Percentiles rank a stretch among this genome's conserved stretches.
phyloP scores from a whole-genome alignment of 768 basidiomycete species.

The Fistulinella prunicolor region DNA sequence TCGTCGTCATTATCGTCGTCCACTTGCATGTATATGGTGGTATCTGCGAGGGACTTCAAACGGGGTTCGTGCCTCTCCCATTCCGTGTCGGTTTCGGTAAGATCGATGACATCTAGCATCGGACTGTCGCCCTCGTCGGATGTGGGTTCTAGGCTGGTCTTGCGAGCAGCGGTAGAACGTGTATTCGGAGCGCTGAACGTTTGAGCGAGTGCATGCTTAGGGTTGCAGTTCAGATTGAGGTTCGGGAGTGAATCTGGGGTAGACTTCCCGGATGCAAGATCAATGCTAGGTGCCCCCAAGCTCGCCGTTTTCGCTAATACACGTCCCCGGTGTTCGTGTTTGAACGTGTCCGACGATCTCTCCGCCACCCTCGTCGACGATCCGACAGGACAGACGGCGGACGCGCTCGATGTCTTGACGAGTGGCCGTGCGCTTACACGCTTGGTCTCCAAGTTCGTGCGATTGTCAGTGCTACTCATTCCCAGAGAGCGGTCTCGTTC shows the following conservation, averaged over 20 bases:
- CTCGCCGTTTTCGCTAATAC: slow-evolving; percentile 6
- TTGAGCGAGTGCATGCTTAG: slow-evolving; percentile 1
- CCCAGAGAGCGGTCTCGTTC: neutral
- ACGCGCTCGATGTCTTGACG: slow-evolving; percentile 17
- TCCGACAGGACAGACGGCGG: slow-evolving; percentile 1
- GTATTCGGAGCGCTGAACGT: neutral
- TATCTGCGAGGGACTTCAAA: slow-evolving; percentile 2
- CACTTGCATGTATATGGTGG: slow-evolving; percentile 12
- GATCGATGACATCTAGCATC: slow-evolving; percentile 21
- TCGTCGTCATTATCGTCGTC: slow-evolving; percentile 15
- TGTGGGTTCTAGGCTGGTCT: neutral
- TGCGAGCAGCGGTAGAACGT: neutral
- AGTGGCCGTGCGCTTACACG: slow-evolving; percentile 5
- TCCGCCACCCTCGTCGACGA: neutral
- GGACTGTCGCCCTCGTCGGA: slow-evolving; percentile 6
- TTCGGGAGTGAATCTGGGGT: slow-evolving; percentile 9
- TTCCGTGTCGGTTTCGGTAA: slow-evolving; percentile 21
- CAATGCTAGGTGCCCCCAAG: neutral
- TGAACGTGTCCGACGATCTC: neutral
- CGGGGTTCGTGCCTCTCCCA: slow-evolving; percentile 4
- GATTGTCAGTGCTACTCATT: neutral
- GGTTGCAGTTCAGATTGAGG: slow-evolving; percentile 10
- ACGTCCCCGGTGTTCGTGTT: slow-evolving; percentile 2
- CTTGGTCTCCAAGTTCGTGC: neutral
- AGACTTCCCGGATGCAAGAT: slow-evolving; percentile 13